Conservation (phyloP, 192 early-diverging fungal species). For the Coemansia sp. region DNA sequence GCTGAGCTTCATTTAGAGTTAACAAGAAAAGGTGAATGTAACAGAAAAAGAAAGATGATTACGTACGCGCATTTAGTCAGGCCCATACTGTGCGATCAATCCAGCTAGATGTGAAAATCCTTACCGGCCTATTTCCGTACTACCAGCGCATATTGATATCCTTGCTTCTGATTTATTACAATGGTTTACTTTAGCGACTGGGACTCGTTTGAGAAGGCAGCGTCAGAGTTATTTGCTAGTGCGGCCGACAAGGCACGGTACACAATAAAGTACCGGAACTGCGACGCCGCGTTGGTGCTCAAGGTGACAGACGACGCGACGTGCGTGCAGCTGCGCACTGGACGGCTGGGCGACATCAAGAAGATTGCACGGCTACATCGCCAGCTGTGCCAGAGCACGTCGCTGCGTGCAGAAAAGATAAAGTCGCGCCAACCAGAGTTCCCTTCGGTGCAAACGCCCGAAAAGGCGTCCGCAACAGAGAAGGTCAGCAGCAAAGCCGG, state of each 20-base stretch:
- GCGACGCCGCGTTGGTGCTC: conserved; percentile 38
- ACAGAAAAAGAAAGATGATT: conserved; percentile 5
- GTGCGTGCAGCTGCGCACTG: conserved; percentile 43
- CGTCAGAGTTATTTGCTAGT: conserved; percentile 27
- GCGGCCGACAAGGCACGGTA: conserved; percentile 38
- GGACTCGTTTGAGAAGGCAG: conserved; percentile 40
- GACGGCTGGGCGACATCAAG: conserved; percentile 38
- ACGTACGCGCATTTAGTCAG: conserved; percentile 5
- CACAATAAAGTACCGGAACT: conserved; percentile 50
- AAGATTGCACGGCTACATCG: conserved; percentile 38
- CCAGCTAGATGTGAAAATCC: background rate
- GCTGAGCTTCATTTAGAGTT: conserved; percentile 23
- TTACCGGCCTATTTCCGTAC: background rate
- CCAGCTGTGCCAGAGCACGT: conserved; percentile 28
- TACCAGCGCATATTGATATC: background rate
- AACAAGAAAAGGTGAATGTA: background rate
- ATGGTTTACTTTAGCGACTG: conserved; percentile 45
- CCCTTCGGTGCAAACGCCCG: conserved; percentile 8
- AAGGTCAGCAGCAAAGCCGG: conserved; percentile 13
- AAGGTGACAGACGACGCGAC: conserved; percentile 50
- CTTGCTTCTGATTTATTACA: background rate
- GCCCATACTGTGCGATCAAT: conserved; percentile 10
- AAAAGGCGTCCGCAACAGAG: conserved; percentile 5
- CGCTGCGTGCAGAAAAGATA: conserved; percentile 18
- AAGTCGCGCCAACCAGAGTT: conserved; percentile 36